These are phyloP conservation scores for Anthoceros angustus DNA, from an alignment of 225 moss, liverwort and hornwort species.

Conservation along the genomic window DNA sequence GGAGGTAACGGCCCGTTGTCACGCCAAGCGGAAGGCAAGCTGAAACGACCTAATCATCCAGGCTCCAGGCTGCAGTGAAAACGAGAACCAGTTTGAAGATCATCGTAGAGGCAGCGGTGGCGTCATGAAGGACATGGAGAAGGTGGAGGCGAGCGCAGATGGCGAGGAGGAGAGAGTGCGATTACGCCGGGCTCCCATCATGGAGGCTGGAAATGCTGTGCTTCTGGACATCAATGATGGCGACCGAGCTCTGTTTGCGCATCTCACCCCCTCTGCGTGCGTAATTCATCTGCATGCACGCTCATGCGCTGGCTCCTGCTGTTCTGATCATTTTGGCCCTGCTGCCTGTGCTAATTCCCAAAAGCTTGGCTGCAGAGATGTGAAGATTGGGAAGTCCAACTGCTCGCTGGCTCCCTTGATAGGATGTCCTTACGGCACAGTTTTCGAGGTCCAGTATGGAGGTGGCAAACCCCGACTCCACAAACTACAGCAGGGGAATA, in stretches of 20 bases:
- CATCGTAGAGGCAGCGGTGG: no score
- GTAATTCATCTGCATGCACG: conserved; percentile 6
- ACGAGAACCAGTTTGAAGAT: no score
- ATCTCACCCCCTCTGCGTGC: conserved; percentile 46
- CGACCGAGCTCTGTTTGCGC: conserved; percentile 46
- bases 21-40: no score
- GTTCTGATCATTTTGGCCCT: not conserved
- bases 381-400: conserved; percentile 66
- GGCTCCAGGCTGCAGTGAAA: no score
- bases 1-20: no score
- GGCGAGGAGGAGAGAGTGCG: not conserved
- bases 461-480: conserved; percentile 39
- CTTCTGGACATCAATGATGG: conserved; percentile 50
- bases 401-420: conserved; percentile 64
- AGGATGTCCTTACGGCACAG: conserved; percentile 69
- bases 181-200: not conserved
- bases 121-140: not conserved
- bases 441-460: conserved; percentile 72
- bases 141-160: not conserved
- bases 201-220: conserved; percentile 33
- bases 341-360: not conserved
- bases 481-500: conserved; percentile 24
- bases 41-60: no score
- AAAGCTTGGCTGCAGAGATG: conserved; percentile 24
- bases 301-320: not conserved